phyloP scores from a whole-genome alignment of 179 eudicot genomes.

The Beta lomatogona region DNA sequence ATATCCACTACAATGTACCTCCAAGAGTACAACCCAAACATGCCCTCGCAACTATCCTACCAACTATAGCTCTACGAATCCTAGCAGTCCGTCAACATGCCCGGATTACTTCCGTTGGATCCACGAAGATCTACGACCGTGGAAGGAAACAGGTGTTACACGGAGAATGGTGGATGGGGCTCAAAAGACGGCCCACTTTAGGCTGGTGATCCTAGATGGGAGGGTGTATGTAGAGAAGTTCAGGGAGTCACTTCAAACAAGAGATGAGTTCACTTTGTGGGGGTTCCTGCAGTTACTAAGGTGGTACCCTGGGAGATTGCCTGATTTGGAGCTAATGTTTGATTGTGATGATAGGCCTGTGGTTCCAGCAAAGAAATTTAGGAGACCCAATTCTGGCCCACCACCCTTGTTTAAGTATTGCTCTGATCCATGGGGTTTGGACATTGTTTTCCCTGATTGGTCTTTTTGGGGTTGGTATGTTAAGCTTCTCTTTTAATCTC shows the following conservation, averaged over 20 bases:
- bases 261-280: conserved; percentile 73
- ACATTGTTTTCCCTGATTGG: conserved; percentile 87
- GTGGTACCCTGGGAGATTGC: conserved; percentile 78
- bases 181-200: conserved; percentile 48
- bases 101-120: conserved; percentile 84
- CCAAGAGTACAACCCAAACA: conserved; percentile 27
- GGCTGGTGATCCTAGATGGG: conserved; percentile 56
- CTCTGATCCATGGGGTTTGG: conserved; percentile 54
- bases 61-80: conserved; percentile 22
- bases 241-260: conserved; percentile 51
- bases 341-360: conserved; percentile 70
- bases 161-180: conserved; percentile 67
- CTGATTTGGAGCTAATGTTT: conserved; percentile 79
- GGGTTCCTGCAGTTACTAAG: conserved; percentile 64
- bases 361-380: conserved; percentile 31
- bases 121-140: conserved; percentile 68
- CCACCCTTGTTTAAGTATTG: conserved; percentile 80
- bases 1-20: conserved; percentile 30
- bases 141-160: conserved; percentile 66
- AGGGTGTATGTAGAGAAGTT: conserved; percentile 64
- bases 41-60: conserved; percentile 48
- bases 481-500: neutral
- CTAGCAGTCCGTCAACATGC: conserved; percentile 42
- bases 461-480: conserved; percentile 90
- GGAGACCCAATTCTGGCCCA: conserved; percentile 46